A percentile compares a stretch with the other conserved stretches of the same genome.
Evolutionary conservation across 495 filamentous ascomycete genomes (phyloP).

Genomic region (Letharia lupina): DNA sequence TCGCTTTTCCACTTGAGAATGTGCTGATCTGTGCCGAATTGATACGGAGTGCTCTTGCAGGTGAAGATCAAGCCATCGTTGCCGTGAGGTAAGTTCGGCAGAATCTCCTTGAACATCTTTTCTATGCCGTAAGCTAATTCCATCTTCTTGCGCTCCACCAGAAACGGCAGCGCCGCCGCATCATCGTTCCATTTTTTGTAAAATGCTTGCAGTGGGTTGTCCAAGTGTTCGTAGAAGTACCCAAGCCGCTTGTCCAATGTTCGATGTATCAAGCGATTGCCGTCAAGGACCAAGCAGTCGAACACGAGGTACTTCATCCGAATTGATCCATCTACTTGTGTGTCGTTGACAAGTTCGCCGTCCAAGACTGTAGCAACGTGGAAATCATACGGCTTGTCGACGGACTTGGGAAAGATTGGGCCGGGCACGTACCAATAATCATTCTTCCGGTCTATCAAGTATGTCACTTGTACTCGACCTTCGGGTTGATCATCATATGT

Average conservation of each 20-base stretch:
- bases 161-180: conserved; percentile 61
- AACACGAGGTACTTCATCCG: conserved; percentile 84
- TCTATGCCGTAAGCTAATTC: conserved; percentile 81
- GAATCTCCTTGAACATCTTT: conserved; percentile 79
- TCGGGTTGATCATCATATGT: conserved; percentile 45
- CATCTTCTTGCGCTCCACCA: conserved; percentile 75
- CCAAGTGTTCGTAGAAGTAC: conserved; percentile 71
- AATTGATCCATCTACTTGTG: conserved; percentile 46
- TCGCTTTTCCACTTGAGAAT: conserved; percentile 97
- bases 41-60: conserved; percentile 74
- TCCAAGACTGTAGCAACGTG: conserved; percentile 80
- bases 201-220: conserved; percentile 67
- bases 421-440: conserved; percentile 79
- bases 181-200: conserved; percentile 62
- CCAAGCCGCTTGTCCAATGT: conserved; percentile 83
- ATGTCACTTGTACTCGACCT: conserved; percentile 49
- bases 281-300: conserved; percentile 80
- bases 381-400: conserved; percentile 50
- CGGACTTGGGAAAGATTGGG: conserved; percentile 63
- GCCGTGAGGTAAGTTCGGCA: conserved; percentile 78
- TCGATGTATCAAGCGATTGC: conserved; percentile 60
- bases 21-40: conserved; percentile 79
- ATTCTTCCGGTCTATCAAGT: conserved; percentile 94
- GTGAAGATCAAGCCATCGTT: conserved; percentile 98
- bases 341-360: conserved; percentile 85